phyloP scores from a whole-genome alignment of 78 protist species.

The Neovahlkampfia damariscottae region DNA sequence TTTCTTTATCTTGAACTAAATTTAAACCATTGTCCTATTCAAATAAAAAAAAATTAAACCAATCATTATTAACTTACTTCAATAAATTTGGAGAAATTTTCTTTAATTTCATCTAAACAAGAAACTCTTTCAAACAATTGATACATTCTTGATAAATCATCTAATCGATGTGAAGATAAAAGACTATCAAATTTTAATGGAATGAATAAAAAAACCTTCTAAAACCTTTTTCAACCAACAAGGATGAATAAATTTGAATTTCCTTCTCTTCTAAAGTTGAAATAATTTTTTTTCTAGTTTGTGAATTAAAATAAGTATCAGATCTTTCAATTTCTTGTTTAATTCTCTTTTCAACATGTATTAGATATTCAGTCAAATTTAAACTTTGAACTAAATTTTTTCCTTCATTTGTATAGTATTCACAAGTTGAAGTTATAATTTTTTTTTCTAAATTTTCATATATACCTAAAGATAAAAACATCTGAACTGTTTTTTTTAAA shows the following conservation, averaged over 20 bases:
- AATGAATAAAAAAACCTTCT: not conserved
- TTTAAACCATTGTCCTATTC: conserved; percentile 18
- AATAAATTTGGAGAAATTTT: conserved; percentile 21
- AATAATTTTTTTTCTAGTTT: conserved; percentile 15
- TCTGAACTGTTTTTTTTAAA: conserved; percentile 25
- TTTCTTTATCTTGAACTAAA: conserved; percentile 37
- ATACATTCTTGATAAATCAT: not conserved
- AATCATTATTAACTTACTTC: not conserved
- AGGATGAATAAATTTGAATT: conserved; percentile 30
- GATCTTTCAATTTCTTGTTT: conserved; percentile 44
- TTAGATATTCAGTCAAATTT: conserved; percentile 44
- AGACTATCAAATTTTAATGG: too few relatives aligned
- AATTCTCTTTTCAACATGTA: conserved; percentile 43
- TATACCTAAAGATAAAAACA: conserved; percentile 16
- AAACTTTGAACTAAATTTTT: not conserved
- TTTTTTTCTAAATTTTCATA: conserved; percentile 15
- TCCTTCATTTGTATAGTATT: conserved; percentile 6
- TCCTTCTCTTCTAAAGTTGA: conserved; percentile 25
- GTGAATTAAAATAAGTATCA: conserved; percentile 26
- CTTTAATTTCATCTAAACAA: conserved; percentile 4
- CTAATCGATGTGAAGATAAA: too few relatives aligned
- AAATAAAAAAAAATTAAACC: not conserved
- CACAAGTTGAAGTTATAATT: not conserved
- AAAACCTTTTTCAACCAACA: conserved; percentile 25
- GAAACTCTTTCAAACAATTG: conserved; percentile 14